Evolutionary conservation across 306 rosid species (phyloP).

Genomic region (Lotus japonicus): DNA sequence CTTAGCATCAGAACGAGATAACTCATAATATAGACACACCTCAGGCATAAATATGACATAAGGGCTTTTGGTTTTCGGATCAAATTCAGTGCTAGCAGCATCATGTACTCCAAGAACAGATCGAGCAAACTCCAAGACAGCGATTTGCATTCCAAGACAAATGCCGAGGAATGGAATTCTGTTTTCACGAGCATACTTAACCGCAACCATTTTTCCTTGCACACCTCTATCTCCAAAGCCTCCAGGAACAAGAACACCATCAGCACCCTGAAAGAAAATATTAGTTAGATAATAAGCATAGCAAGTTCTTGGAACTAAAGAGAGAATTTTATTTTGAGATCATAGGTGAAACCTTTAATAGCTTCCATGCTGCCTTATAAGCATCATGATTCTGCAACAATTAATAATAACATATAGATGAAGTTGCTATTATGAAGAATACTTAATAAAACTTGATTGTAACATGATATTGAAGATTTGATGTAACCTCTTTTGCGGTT

Average conservation of each 20-base stretch:
- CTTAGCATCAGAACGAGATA: neutral
- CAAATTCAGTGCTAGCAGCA: constrained; percentile 88
- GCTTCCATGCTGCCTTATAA: constrained; percentile 75
- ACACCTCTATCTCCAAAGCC: constrained; percentile 96
- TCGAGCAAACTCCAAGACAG: constrained; percentile 81
- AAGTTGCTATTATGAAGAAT: neutral
- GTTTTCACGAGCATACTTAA: constrained; percentile 80
- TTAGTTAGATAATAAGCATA: neutral
- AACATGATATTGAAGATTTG: constrained; percentile 5
- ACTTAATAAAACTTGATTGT: neutral
- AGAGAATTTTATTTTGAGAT: neutral
- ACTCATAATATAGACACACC: constrained; percentile 51
- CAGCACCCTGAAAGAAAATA: constrained; percentile 71
- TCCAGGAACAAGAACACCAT: constrained; percentile 89
- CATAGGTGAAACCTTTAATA: constrained; percentile 49
- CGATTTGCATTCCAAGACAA: constrained; percentile 91
- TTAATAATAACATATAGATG: constrained; percentile 10
- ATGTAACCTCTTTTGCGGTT: constrained; percentile 51
- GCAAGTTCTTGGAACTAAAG: neutral
- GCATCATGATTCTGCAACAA: constrained; percentile 57
- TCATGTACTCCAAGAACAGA: constrained; percentile 74
- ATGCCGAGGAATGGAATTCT: constrained; percentile 85
- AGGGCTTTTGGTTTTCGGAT: constrained; percentile 60
- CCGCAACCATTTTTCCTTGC: constrained; percentile 83
- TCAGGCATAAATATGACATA: constrained; percentile 93